Base-by-base conservation (phyloP, 1,284 basidiomycete species). In the Inonotus hispidus region DNA sequence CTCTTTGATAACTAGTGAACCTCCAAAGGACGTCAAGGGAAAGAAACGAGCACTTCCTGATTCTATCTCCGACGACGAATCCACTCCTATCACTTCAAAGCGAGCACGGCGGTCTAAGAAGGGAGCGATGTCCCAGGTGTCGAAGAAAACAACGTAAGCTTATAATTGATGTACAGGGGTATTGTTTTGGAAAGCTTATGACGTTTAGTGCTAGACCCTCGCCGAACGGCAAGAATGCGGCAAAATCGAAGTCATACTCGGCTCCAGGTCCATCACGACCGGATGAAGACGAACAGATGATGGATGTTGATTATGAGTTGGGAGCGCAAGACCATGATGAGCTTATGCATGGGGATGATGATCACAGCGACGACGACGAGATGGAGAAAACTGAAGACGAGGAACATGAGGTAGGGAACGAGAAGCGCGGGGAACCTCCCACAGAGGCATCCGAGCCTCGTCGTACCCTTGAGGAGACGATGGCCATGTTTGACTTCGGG, bases 41-140 rank as follows among this genome's bases (percentile, higher is more conserved):
- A 92, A 92, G 83, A 92, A 92, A 76, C 89, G 90, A 68, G 90
- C 90, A 49, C 81, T 77, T 25, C 86, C 88, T 53, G 88, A 90
- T 74, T 74, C 76, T 46, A 73, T 74, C 64, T 82, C 82, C 56
- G 82, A 84, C 70, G 86, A 88, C 73, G 85, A 88, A 71, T 77
- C 80, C 57, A 71, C 69, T 56, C 69, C 72, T 65, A 75, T 74
- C 60, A 73, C 80, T 61, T 77, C 73, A 60, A 90, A 90, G 73
- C 83, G 84, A 66, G 76, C 77, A 56, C 80, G 80, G 63, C 82
- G 89, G 74, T 86, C 87, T 58, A 77, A 77, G 68, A 74, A 77
- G 59, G 76, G 79, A 65, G 16, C 41, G 11, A 43, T 43, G 32
- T 74, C 65, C 69, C 71, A 63, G 77, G 92, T 91, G 90, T 83